Conservation (phyloP, 1,139 yeast species). For the Komagataea norvegica region DNA sequence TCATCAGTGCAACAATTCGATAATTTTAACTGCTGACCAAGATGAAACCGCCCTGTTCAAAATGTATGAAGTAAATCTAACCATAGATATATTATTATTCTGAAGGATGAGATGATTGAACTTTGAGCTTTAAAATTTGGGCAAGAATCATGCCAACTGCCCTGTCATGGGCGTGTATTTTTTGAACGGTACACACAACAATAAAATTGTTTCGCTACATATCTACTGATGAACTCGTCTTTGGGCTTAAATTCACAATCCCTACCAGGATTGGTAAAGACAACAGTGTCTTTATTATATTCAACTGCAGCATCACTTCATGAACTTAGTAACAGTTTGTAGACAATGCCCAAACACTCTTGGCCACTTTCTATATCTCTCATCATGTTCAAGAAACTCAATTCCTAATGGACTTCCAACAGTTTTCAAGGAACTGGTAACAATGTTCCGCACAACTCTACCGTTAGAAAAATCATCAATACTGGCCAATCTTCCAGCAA, state of each 20-base stretch:
- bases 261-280: conserved; percentile 32
- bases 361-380: conserved; percentile 36
- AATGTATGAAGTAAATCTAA: too few species aligned
- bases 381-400: conserved; percentile 38
- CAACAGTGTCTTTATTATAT: conserved; percentile 27
- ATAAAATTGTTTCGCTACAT: too few species aligned
- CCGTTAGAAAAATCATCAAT: conserved; percentile 39
- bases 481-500: conserved; percentile 38
- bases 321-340: conserved; percentile 34
- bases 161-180: too few species aligned
- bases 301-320: conserved; percentile 41
- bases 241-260: conserved; percentile 34
- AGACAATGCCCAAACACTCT: conserved; percentile 36
- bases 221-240: conserved; percentile 36
- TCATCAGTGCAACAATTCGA: too few species aligned
- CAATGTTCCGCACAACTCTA: conserved; percentile 42
- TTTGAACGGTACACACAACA: too few species aligned
- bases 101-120: too few species aligned
- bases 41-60: too few species aligned
- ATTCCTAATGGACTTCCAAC: conserved; percentile 31
- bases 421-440: conserved; percentile 34
- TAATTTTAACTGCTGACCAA: too few species aligned
- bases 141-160: too few species aligned
- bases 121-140: too few species aligned
- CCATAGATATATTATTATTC: too few species aligned